Evolutionary conservation across 768 basidiomycete genomes (phyloP).

Genomic region (Boletus pseudo-olivaceus): DNA sequence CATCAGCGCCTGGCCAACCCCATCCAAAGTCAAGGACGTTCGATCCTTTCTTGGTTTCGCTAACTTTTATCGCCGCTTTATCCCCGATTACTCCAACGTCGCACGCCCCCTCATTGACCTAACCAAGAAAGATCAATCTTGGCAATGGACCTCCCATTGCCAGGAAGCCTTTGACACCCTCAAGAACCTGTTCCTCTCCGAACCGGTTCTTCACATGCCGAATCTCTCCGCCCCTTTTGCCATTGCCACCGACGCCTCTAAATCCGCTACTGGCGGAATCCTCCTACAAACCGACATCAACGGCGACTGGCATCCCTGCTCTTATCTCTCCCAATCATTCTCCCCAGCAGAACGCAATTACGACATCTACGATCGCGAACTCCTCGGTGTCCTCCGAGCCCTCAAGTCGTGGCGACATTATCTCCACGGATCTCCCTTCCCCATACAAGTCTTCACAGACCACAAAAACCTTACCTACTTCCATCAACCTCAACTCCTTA

Average conservation of each 20-base stretch:
- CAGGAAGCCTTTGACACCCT: neutral
- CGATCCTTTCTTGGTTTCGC: neutral
- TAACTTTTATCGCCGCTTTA: too few species aligned
- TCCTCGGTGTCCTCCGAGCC: neutral
- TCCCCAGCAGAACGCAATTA: rapidly evolving
- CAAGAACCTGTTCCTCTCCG: rapidly evolving
- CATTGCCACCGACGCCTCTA: neutral
- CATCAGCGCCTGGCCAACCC: too few species aligned
- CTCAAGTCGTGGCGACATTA: neutral
- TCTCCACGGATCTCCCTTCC: neutral
- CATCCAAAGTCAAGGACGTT: too few species aligned
- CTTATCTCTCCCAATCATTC: neutral
- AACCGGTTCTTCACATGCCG: rapidly evolving
- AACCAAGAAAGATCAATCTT: neutral
- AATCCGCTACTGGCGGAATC: rapidly evolving
- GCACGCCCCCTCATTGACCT: neutral
- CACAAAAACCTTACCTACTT: neutral
- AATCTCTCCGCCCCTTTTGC: neutral
- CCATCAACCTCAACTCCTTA: neutral
- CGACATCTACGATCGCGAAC: neutral
- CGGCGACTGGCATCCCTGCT: neutral
- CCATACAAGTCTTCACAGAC: rapidly evolving
- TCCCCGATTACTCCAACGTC: too few species aligned
- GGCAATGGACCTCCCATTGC: too few species aligned
- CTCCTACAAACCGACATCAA: neutral